A percentile compares a stretch with the other conserved stretches of the same genome.
Evolutionary conservation across 768 basidiomycete species (phyloP).

Genomic region (Russula foetens): DNA sequence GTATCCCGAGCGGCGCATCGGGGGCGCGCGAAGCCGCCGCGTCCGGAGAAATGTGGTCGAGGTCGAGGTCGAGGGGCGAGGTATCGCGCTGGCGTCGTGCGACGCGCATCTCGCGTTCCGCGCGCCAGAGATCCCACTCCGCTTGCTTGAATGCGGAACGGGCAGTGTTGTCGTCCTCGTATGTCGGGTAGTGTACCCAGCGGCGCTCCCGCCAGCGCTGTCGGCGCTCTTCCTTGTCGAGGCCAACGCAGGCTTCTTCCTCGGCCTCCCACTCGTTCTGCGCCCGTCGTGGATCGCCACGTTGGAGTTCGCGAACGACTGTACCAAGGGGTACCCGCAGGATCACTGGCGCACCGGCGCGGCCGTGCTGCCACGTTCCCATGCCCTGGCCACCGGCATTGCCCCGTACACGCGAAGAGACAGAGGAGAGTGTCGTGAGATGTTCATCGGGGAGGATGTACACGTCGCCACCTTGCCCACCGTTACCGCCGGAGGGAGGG

Average conservation of each 20-base stretch:
- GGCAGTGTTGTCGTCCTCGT: slow-evolving; percentile 50
- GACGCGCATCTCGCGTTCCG: slow-evolving; percentile 53
- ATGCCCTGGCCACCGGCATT: slow-evolving; percentile 63
- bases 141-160: slow-evolving; percentile 66
- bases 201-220: slow-evolving; percentile 54
- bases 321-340: slow-evolving; percentile 88
- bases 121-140: slow-evolving; percentile 48
- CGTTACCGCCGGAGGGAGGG: slow-evolving; percentile 90
- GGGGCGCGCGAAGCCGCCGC: slow-evolving; percentile 28
- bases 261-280: slow-evolving; percentile 70
- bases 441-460: slow-evolving; percentile 74
- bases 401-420: slow-evolving; percentile 62
- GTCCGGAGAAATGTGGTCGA: slow-evolving; percentile 43
- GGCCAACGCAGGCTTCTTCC: slow-evolving; percentile 44
- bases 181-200: slow-evolving; percentile 78
- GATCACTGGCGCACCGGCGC: slow-evolving; percentile 59
- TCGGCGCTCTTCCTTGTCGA: slow-evolving; percentile 41
- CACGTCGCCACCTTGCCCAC: slow-evolving; percentile 82
- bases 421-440: slow-evolving; percentile 67
- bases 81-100: slow-evolving; percentile 35
- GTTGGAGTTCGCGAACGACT: slow-evolving; percentile 67
- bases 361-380: slow-evolving; percentile 85
- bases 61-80: slow-evolving; percentile 47
- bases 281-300: slow-evolving; percentile 54
- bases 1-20: slow-evolving; percentile 58